A percentile compares a stretch with the other conserved stretches of the same genome.
These are phyloP conservation scores for Fusarium sp. DNA, from an alignment of 2,329 filamentous ascomycete species.

Conservation along the genomic window DNA sequence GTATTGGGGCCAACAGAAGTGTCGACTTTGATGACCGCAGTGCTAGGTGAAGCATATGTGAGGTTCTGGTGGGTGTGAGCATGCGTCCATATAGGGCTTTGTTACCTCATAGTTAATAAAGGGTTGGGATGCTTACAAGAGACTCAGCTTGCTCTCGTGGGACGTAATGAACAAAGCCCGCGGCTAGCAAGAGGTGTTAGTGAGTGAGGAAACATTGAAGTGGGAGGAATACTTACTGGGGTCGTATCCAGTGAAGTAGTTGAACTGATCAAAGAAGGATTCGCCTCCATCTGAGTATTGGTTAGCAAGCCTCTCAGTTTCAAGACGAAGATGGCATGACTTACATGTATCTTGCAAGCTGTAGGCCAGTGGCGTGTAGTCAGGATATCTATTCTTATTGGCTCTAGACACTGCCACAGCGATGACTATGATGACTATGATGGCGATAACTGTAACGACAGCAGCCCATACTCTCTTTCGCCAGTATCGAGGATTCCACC, in stretches of 20 bases:
- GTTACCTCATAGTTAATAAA: not conserved
- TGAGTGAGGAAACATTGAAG: not conserved
- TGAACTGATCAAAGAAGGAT: constrained; percentile 65
- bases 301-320: not conserved
- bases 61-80: constrained; percentile 62
- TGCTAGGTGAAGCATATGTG: constrained; percentile 65
- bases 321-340: constrained; percentile 25
- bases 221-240: constrained; percentile 50
- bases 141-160: constrained; percentile 53
- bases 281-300: constrained; percentile 57
- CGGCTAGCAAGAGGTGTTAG: constrained; percentile 45
- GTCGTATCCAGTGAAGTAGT: constrained; percentile 64
- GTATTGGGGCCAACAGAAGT: constrained; percentile 62
- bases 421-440: constrained; percentile 62
- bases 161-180: constrained; percentile 66
- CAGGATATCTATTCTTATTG: constrained; percentile 58
- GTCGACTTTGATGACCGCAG: constrained; percentile 70
- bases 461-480: constrained; percentile 62
- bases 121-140: constrained; percentile 51
- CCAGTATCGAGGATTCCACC: constrained; percentile 65
- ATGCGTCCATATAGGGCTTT: not conserved
- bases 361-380: constrained; percentile 61
- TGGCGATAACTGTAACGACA: constrained; percentile 50
- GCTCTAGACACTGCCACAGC: constrained; percentile 56
- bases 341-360: constrained; percentile 61